Conservation (phyloP, 1,284 basidiomycete species). For the Thelephora terrestris region DNA sequence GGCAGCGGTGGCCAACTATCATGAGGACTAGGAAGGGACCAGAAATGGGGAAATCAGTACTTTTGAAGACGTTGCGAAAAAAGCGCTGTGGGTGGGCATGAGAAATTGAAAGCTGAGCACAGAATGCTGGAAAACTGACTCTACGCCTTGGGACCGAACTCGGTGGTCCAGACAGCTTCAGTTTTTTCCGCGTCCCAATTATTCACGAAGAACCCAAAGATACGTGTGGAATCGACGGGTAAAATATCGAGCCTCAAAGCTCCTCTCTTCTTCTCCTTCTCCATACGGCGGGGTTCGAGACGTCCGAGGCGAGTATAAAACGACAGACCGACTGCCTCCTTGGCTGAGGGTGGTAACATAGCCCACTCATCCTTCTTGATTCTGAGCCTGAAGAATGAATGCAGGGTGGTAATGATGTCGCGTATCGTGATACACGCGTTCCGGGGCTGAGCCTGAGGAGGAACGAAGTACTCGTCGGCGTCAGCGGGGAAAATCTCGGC, state of each 20-base stretch:
- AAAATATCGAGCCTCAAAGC: neutral
- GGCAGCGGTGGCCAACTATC: too few relatives aligned
- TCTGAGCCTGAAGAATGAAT: neutral
- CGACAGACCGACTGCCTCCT: neutral
- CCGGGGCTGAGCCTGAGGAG: neutral
- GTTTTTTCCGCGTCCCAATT: neutral
- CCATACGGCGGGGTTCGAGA: neutral
- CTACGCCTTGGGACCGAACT: neutral
- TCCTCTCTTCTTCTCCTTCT: neutral
- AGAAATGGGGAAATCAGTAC: too few relatives aligned
- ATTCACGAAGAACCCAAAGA: neutral
- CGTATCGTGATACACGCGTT: neutral
- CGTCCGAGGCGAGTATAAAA: neutral
- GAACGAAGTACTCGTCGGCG: neutral
- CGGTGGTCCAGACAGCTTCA: neutral
- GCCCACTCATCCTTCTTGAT: neutral
- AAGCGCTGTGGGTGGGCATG: too few relatives aligned
- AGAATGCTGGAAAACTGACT: neutral
- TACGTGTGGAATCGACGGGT: neutral
- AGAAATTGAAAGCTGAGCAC: too few relatives aligned
- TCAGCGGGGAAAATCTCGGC: neutral
- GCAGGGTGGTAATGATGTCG: neutral
- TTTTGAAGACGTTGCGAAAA: too few relatives aligned
- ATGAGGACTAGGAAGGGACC: too few relatives aligned
- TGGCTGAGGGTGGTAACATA: neutral